Percentiles rank a stretch among this genome's conserved stretches.
Evolutionary conservation across 257 asterid species (phyloP).

Genomic region (Striga asiatica): DNA sequence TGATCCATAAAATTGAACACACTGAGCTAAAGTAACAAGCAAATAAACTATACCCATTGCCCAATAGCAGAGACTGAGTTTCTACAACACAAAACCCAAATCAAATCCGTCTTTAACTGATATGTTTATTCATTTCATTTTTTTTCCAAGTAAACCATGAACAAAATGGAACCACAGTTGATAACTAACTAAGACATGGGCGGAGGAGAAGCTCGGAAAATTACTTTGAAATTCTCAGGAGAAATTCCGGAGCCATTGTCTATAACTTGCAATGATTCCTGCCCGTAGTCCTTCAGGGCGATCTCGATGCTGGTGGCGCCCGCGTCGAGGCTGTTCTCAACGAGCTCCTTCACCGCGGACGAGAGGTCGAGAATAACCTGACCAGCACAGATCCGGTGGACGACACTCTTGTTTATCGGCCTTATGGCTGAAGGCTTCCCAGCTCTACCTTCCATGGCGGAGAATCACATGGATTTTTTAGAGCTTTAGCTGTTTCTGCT

Average conservation of each 20-base stretch:
- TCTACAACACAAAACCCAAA: not conserved
- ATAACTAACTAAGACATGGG: not conserved
- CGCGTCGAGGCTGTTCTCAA: constrained; percentile 97
- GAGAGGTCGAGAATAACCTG: constrained; percentile 89
- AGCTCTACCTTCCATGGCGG: constrained; percentile 35
- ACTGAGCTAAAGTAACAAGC: not conserved
- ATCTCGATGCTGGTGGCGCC: constrained; percentile 86
- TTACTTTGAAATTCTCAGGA: constrained; percentile 67
- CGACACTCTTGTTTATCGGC: constrained; percentile 60
- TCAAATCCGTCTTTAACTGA: not conserved
- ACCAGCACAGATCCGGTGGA: constrained; percentile 81
- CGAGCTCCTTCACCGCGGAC: constrained; percentile 95
- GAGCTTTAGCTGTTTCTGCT: too few species aligned
- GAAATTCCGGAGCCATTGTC: constrained; percentile 91
- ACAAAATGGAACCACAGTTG: not conserved
- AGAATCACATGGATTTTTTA: constrained; percentile 1
- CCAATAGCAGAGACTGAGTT: not conserved
- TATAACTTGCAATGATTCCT: constrained; percentile 74
- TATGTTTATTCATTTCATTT: not conserved
- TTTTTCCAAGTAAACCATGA: not conserved
- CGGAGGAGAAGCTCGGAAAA: not conserved
- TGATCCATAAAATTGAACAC: not conserved
- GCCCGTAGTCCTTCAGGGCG: constrained; percentile 64
- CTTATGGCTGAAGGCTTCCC: constrained; percentile 30
- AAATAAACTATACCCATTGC: not conserved